A percentile compares a stretch with the other conserved stretches of the same genome.
Evolutionary conservation across 148 eudicot species (phyloP).

Genomic region (Camellia japonica): DNA sequence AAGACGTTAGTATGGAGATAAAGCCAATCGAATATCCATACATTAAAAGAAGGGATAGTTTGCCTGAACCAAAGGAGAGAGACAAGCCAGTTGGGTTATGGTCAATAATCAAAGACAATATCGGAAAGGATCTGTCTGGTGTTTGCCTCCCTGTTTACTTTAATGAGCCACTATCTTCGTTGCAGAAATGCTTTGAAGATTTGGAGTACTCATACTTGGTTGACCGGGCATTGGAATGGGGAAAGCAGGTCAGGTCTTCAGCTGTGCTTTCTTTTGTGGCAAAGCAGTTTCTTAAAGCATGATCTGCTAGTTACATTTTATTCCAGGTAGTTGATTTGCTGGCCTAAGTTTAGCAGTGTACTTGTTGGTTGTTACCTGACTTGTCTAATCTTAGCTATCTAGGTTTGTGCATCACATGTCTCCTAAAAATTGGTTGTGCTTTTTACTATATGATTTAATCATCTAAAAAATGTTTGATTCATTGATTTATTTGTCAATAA

Average conservation of each 20-base stretch:
- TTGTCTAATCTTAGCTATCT: background rate
- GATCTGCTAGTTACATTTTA: slow-evolving; percentile 20
- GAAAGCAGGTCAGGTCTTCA: slow-evolving; percentile 70
- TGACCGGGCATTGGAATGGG: slow-evolving; percentile 88
- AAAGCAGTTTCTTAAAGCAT: slow-evolving; percentile 24
- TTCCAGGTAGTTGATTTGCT: slow-evolving; percentile 24
- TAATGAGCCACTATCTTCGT: slow-evolving; percentile 88
- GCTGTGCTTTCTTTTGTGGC: slow-evolving; percentile 19
- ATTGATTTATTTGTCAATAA: background rate
- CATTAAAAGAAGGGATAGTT: slow-evolving; percentile 71
- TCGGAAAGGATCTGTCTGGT: slow-evolving; percentile 94
- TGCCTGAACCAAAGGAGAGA: slow-evolving; percentile 93
- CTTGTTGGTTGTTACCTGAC: background rate
- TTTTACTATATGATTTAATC: background rate
- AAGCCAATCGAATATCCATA: slow-evolving; percentile 65
- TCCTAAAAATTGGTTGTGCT: background rate
- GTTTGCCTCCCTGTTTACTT: slow-evolving; percentile 98
- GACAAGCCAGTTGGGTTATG: slow-evolving; percentile 89
- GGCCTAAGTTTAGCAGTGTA: slow-evolving; percentile 10
- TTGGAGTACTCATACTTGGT: slow-evolving; percentile 88
- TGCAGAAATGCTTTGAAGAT: slow-evolving; percentile 96
- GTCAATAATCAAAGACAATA: slow-evolving; percentile 97
- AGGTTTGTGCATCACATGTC: slow-evolving; percentile 8
- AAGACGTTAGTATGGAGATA: slow-evolving; percentile 53
- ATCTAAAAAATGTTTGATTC: background rate